Evolutionary conservation across 495 filamentous ascomycete species (phyloP), one percentile per base, ranked within the genome.

Genomic region (Talaromyces wortmannii): DNA sequence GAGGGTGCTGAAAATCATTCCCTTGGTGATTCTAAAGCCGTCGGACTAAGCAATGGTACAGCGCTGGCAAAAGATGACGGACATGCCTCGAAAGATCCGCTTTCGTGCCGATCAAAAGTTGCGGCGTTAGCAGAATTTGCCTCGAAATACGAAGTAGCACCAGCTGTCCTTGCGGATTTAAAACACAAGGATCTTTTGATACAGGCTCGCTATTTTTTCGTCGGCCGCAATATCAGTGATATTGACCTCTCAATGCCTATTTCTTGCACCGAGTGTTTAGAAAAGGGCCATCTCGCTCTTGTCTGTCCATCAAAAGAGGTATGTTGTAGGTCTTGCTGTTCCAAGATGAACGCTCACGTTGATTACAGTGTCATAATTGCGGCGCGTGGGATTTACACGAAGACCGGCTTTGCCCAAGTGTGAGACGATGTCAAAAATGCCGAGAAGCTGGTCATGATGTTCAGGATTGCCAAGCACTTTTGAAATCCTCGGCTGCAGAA

Each of bases 241-340:
- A 63, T 82, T 74, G 66, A 91, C 70, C 69, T 83, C 67, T 67
- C 87, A 75, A 50, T 83, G 75, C 88, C 88, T 76, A 63, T 86
- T 57, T 67, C 69, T 46, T 81, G 68, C 44, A 66, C 64, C 18
- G 74, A 77, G 52, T 81, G 78, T 52, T 64, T 73, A 33, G 57
- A 63, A 18, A 60, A 71, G 57, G 78, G 76, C 7, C 78, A 81
- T 55, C 57, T 77, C 55, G 66, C 67, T 18, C 66, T 67, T 10
- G 66, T 72, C 18, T 81, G 78, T 60, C 71, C 73, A 0, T 60
- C 57, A 10, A 76, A 70, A 53, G 72, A 74, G 70, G 74, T 75
- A 64, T 32, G 61, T 55, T 54, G 58, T n/a, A 10, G 18, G 32
- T 66, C 60, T 32, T 58, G 58, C 33, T 46, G 44, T 23, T 48